Percentiles rank a stretch among this genome's conserved stretches.
phyloP scores from a whole-genome alignment of 2,329 filamentous ascomycete species.

The Cryphonectria radicalis region DNA sequence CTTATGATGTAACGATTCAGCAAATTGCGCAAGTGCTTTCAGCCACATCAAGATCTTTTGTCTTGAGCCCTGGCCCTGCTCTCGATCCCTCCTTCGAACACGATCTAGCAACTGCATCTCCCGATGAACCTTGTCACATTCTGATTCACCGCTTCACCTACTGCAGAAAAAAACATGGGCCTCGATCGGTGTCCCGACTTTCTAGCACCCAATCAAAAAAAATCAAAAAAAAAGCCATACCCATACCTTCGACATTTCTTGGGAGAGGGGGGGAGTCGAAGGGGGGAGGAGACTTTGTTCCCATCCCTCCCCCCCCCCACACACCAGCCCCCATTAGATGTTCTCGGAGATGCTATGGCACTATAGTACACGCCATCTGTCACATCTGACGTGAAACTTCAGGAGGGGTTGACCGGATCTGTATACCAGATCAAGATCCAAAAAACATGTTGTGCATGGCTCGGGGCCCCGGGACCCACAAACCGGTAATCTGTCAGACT shows the following conservation, averaged over 20 bases:
- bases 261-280: no score
- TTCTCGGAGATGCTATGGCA: neutral
- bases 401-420: neutral
- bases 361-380: neutral
- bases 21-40: neutral
- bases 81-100: neutral
- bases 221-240: neutral
- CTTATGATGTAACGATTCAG: neutral
- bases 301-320: neutral
- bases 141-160: neutral
- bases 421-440: conserved; percentile 19
- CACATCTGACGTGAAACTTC: conserved; percentile 6
- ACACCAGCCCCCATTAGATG: neutral
- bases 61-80: neutral
- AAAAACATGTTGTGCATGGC: neutral
- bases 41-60: neutral
- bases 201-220: neutral
- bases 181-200: neutral
- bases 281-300: neutral
- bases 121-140: neutral
- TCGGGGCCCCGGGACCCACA: conserved; percentile 20
- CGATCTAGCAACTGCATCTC: neutral
- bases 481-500: conserved; percentile 24
- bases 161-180: neutral
- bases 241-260: neutral